phyloP scores from a whole-genome alignment of 164 flowering plant genomes.

The Vitis vinifera region ASM3070453v1 NC_081818.1:2539001-2539500 shows the following conservation, averaged over 20 bases:
- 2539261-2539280: constrained; percentile 19
- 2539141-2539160: constrained; percentile 40
- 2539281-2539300: constrained; percentile 51
- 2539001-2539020: constrained; percentile 48
- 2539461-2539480: constrained; percentile 66
- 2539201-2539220: constrained; percentile 59
- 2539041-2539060: constrained; percentile 69
- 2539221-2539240: constrained; percentile 62
- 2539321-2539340: constrained; percentile 70
- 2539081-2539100: constrained; percentile 81
- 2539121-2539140: constrained; percentile 48
- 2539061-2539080: constrained; percentile 52
- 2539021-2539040: constrained; percentile 67
- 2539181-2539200: constrained; percentile 67
- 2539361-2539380: constrained; percentile 62
- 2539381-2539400: constrained; percentile 28
- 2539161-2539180: constrained; percentile 55
- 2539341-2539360: constrained; percentile 81
- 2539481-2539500: constrained; percentile 64
- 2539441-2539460: constrained; percentile 84
- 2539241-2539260: constrained; percentile 56
- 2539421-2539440: constrained; percentile 65
- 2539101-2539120: constrained; percentile 64
- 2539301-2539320: constrained; percentile 66
- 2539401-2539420: constrained; percentile 74